A percentile compares a stretch with the other conserved stretches of the same genome.
Conservation (phyloP, 345 rosid genomes). For the Aquilaria sinensis region DNA sequence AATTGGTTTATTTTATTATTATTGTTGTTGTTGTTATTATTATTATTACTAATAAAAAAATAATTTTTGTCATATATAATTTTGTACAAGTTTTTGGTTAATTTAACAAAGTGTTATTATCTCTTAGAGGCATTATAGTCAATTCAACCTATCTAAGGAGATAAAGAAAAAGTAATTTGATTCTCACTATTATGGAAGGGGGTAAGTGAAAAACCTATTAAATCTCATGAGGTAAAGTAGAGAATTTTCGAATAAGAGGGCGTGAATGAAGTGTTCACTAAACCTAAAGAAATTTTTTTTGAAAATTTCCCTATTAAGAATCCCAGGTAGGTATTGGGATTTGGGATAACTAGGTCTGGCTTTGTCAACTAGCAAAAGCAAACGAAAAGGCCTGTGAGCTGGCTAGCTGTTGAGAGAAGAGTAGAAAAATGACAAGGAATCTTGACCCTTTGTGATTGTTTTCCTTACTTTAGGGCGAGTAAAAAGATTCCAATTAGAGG, state of each 20-base stretch:
- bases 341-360: conserved; percentile 6
- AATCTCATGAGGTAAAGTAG: neutral
- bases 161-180: no score
- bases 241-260: conserved; percentile 14
- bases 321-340: neutral
- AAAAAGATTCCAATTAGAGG: conserved; percentile 36
- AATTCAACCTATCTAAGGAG: no score
- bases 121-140: no score
- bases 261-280: neutral
- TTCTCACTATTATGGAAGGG: no score
- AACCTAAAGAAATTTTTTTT: neutral
- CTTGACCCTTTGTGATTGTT: conserved; percentile 28
- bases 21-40: no score
- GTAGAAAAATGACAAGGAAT: conserved; percentile 48
- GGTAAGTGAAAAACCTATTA: no score
- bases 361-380: conserved; percentile 21
- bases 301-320: neutral
- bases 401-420: conserved; percentile 33
- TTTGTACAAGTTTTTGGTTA: no score
- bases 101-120: no score
- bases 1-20: no score
- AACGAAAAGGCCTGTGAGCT: conserved; percentile 2
- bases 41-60: no score
- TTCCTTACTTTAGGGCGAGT: conserved; percentile 12
- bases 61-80: no score